Evolutionary conservation across 129 eudicot genomes (phyloP).

Genomic region (Pittosporum tobira): DNA sequence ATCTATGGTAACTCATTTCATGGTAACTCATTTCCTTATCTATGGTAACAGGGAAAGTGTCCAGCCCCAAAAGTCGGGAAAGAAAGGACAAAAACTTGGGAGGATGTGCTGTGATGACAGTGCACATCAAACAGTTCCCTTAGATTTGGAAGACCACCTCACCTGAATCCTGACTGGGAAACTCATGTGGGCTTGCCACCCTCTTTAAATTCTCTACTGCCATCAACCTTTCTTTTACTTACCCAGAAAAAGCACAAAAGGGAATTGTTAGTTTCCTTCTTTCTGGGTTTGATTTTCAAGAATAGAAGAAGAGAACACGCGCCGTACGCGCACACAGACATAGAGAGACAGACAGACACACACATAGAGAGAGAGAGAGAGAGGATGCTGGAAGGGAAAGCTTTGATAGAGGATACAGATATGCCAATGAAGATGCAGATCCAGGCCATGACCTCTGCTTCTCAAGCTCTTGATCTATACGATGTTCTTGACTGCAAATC

Average conservation of each 20-base stretch:
- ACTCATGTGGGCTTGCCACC: no score
- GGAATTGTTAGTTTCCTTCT: no score
- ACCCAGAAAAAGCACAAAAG: no score
- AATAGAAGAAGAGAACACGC: no score
- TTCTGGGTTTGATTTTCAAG: no score
- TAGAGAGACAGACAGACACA: background rate
- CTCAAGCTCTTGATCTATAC: slow-evolving; percentile 87
- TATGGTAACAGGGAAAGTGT: no score
- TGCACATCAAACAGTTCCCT: slow-evolving; percentile 5
- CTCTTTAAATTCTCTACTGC: no score
- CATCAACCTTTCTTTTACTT: no score
- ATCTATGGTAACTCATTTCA: no score
- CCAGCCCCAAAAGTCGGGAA: background rate
- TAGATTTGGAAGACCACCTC: slow-evolving; percentile 2
- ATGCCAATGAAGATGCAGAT: slow-evolving; percentile 98
- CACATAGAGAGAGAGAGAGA: slow-evolving; percentile 1
- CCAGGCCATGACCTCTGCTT: slow-evolving; percentile 91
- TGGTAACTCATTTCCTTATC: no score
- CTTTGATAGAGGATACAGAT: slow-evolving; percentile 73
- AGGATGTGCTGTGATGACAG: slow-evolving; percentile 4
- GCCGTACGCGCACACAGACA: background rate
- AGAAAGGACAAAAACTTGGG: background rate
- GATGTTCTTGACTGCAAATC: slow-evolving; percentile 90
- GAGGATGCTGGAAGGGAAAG: slow-evolving; percentile 92
- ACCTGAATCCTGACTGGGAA: no score